Conservation (phyloP, 345 rosid genomes). For the Psidium guajava region DNA sequence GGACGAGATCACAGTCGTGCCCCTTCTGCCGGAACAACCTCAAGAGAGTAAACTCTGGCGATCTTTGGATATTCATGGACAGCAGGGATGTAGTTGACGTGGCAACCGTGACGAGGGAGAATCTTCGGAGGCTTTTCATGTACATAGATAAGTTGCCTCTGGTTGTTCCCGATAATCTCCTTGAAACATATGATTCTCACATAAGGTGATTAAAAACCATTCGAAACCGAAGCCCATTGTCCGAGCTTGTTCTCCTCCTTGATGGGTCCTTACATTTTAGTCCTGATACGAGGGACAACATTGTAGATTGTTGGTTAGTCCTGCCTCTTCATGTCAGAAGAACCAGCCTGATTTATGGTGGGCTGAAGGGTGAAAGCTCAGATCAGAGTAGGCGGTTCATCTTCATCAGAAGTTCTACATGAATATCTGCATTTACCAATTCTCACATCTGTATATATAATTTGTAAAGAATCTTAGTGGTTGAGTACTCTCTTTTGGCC, state of each 20-base stretch:
- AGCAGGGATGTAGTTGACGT: conserved; percentile 5
- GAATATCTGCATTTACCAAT: not conserved
- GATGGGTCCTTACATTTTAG: not conserved
- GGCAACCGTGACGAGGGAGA: conserved; percentile 1
- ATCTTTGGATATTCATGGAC: conserved; percentile 26
- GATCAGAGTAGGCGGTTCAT: not conserved
- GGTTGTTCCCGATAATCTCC: not conserved
- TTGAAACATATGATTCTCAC: not conserved
- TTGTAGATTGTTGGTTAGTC: not conserved
- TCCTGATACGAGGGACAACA: not conserved
- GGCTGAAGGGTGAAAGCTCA: conserved; percentile 15
- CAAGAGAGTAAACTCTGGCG: conserved; percentile 27
- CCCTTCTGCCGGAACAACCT: conserved; percentile 36
- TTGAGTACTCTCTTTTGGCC: not conserved
- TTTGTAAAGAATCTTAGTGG: not conserved
- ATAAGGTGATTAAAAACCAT: not conserved
- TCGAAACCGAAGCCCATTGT: not conserved
- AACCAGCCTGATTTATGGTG: conserved; percentile 1
- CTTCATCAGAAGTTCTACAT: not conserved
- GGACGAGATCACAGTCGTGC: conserved; percentile 20
- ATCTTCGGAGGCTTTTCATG: conserved; percentile 1
- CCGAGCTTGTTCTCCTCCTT: not conserved
- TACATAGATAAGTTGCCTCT: conserved; percentile 5
- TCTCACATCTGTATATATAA: not conserved
- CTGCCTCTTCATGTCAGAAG: not conserved